These are phyloP conservation scores for Ceratobasidium sp. DNA, from an alignment of 1,284 basidiomycete genomes.

Conservation along the genomic window DNA sequence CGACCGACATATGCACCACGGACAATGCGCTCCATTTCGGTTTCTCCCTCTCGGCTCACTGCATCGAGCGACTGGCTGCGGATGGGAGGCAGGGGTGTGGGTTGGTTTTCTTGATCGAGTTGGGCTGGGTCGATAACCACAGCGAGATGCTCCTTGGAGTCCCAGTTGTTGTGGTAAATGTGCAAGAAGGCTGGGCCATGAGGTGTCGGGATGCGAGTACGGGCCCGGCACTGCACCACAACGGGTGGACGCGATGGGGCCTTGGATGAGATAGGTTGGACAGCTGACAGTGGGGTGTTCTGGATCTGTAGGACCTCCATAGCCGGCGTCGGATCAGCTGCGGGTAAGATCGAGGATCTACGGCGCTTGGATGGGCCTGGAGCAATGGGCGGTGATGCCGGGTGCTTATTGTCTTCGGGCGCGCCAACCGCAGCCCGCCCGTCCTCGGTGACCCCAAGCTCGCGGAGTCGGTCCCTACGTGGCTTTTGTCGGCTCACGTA, in stretches of 20 bases:
- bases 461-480: conserved; percentile 61
- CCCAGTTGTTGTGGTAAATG: conserved; percentile 90
- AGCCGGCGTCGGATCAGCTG: conserved; percentile 21
- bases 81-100: conserved; percentile 58
- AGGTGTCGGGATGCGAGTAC: conserved; percentile 95
- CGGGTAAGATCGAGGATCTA: conserved; percentile 12
- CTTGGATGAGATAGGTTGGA: conserved; percentile 4
- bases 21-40: conserved; percentile 91
- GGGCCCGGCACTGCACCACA: conserved; percentile 89
- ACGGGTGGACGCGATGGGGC: conserved; percentile 48
- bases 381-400: neutral
- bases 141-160: conserved; percentile 96
- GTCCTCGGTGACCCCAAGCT: conserved; percentile 31
- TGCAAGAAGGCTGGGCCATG: conserved; percentile 95
- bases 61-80: conserved; percentile 85
- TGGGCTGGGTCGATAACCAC: conserved; percentile 93
- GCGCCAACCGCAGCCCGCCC: conserved; percentile 21
- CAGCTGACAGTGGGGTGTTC: conserved; percentile 11
- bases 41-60: conserved; percentile 85
- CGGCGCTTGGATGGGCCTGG: conserved; percentile 22
- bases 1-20: conserved; percentile 93
- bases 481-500: conserved; percentile 77
- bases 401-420: neutral
- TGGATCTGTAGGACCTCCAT: conserved; percentile 21
- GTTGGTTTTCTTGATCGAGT: conserved; percentile 55